These are phyloP conservation scores for Plasmopara muralis DNA, from an alignment of 352 stramenopile species.

Conservation along the genomic window DNA sequence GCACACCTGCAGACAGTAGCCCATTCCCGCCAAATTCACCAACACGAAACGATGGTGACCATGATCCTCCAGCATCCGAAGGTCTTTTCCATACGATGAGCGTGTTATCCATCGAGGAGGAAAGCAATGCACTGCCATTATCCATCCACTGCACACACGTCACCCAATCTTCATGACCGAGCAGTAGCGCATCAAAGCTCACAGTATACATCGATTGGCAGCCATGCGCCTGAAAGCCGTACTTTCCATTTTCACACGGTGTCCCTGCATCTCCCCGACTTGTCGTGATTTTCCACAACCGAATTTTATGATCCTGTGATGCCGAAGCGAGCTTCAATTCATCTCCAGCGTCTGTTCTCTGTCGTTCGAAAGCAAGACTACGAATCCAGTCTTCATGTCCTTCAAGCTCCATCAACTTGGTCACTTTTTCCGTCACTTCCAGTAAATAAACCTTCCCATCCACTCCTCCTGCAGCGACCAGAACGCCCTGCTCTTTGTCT, in stretches of 20 bases:
- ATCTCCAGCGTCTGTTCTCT: neutral
- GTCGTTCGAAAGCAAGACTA: constrained; percentile 43
- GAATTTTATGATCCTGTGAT: constrained; percentile 64
- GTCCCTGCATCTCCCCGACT: neutral
- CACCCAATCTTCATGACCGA: constrained; percentile 79
- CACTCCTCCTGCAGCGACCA: constrained; percentile 61
- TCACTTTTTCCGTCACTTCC: constrained; percentile 23
- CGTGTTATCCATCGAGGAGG: constrained; percentile 74
- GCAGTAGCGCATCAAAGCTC: constrained; percentile 58
- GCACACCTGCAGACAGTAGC: constrained; percentile 32
- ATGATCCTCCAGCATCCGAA: constrained; percentile 19
- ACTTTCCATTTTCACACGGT: constrained; percentile 11
- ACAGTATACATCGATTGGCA: constrained; percentile 28
- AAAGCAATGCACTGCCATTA: constrained; percentile 31
- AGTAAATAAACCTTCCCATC: constrained; percentile 63
- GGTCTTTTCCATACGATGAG: constrained; percentile 54
- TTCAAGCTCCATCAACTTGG: constrained; percentile 32
- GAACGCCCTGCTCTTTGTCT: constrained; percentile 20
- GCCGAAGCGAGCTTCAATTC: constrained; percentile 46
- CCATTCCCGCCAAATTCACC: constrained; percentile 54
- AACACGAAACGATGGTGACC: constrained; percentile 45
- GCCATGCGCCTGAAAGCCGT: constrained; percentile 31
- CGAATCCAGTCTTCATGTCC: constrained; percentile 68
- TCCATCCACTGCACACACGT: constrained; percentile 58
- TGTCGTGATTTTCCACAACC: constrained; percentile 51